These are phyloP conservation scores for Lumnitzera racemosa DNA, from an alignment of 345 rosid genomes.

Conservation along the genomic window DNA sequence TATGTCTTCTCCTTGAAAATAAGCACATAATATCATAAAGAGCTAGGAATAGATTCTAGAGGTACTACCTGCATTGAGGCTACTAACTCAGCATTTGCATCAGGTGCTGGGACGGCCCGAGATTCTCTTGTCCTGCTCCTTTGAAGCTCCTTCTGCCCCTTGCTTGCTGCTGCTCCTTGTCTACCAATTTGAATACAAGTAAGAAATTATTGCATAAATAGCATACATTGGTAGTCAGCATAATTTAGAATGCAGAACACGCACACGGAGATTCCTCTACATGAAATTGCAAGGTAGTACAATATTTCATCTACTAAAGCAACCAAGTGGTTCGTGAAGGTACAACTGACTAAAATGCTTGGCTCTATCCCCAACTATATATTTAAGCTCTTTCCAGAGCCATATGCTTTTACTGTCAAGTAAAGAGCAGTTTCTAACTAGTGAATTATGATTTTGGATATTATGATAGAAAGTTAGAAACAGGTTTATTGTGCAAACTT, in stretches of 20 bases:
- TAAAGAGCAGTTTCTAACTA: too few species aligned
- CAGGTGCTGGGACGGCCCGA: constrained; percentile 93
- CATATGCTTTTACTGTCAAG: too few species aligned
- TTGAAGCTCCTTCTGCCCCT: constrained; percentile 69
- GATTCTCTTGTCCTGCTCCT: constrained; percentile 75
- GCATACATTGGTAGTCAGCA: constrained; percentile 1
- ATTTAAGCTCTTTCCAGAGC: too few species aligned
- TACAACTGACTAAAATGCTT: too few species aligned
- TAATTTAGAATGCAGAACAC: not conserved
- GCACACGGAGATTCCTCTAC: not conserved
- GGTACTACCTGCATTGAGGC: constrained; percentile 68
- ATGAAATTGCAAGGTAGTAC: too few species aligned
- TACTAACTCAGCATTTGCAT: constrained; percentile 86
- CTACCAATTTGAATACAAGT: constrained; percentile 22
- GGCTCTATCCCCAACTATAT: too few species aligned
- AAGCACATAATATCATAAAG: not conserved
- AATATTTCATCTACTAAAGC: too few species aligned
- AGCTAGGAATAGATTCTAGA: not conserved
- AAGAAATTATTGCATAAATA: not conserved
- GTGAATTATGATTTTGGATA: too few species aligned
- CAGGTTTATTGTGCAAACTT: too few species aligned
- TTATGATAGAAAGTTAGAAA: too few species aligned
- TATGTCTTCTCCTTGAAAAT: too few species aligned
- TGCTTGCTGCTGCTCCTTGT: constrained; percentile 71
- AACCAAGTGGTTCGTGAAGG: too few species aligned